A percentile compares a stretch with the other conserved stretches of the same genome.
Conservation (phyloP, 2,329 filamentous ascomycete genomes). For the Aspergillus intermedius region DNA sequence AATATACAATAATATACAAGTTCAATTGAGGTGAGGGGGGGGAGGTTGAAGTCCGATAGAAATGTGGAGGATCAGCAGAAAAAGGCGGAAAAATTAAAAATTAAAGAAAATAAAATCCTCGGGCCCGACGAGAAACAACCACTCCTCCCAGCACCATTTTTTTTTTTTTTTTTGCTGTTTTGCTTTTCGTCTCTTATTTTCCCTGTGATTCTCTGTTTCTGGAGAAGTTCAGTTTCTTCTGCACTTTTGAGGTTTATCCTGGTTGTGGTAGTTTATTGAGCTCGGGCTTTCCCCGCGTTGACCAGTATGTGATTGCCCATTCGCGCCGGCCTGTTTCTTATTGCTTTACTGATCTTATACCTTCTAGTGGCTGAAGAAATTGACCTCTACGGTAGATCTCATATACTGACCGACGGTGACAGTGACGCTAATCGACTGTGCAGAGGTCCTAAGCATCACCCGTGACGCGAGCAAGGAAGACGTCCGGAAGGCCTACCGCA, state of each 20-base stretch:
- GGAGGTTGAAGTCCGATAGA: background rate
- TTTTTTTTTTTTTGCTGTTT: no score
- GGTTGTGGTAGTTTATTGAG: background rate
- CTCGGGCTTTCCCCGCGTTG: background rate
- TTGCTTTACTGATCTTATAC: constrained; percentile 12
- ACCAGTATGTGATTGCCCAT: background rate
- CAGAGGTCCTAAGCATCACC: constrained; percentile 73
- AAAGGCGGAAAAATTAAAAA: background rate
- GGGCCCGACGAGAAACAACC: background rate
- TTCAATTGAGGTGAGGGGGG: constrained; percentile 1
- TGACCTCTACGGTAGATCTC: constrained; percentile 56
- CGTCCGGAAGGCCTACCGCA: constrained; percentile 94
- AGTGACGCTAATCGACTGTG: constrained; percentile 7
- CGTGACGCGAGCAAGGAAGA: constrained; percentile 67
- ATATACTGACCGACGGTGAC: background rate
- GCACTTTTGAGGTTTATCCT: no score
- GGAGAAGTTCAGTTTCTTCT: background rate
- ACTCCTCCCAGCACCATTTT: background rate
- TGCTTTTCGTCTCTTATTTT: no score
- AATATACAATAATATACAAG: background rate
- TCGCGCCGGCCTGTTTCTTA: background rate
- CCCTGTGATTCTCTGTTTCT: no score
- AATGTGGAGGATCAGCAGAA: constrained; percentile 1
- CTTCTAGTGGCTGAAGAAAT: constrained; percentile 35
- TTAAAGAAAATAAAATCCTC: background rate